A percentile compares a stretch with the other conserved stretches of the same genome.
Conservation (phyloP, 768 basidiomycete species). For the Infundibulicybe gibba region DNA sequence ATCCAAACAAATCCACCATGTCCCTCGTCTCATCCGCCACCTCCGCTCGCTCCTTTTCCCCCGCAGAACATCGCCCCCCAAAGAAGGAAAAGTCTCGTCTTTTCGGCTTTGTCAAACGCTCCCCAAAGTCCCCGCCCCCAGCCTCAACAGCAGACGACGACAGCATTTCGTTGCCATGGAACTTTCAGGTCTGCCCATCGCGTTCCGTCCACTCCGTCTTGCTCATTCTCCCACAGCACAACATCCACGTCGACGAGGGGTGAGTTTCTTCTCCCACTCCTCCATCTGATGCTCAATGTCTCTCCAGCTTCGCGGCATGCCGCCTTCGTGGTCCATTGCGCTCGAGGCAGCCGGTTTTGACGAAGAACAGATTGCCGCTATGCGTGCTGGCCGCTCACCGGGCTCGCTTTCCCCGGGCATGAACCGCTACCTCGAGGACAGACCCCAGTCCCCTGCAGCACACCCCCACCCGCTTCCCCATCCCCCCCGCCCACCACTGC, state of each 20-base stretch:
- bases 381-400: constrained; percentile 41
- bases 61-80: constrained; percentile 8
- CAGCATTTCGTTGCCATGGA: constrained; percentile 67
- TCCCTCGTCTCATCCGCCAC: constrained; percentile 33
- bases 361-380: constrained; percentile 64
- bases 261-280: constrained; percentile 25
- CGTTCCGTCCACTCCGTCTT: constrained; percentile 1
- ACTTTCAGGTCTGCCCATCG: constrained; percentile 56
- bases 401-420: constrained; percentile 31
- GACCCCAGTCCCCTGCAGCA: constrained; percentile 30
- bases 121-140: constrained; percentile 20
- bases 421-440: constrained; percentile 25
- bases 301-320: constrained; percentile 52
- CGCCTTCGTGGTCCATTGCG: constrained; percentile 69
- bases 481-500: constrained; percentile 8
- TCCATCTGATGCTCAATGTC: not conserved
- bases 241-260: constrained; percentile 79
- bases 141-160: constrained; percentile 43
- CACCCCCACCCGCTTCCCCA: constrained; percentile 9
- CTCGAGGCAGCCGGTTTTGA: constrained; percentile 59
- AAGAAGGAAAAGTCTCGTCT: constrained; percentile 34
- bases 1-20: constrained; percentile 27
- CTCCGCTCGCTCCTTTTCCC: constrained; percentile 20
- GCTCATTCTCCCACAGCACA: constrained; percentile 43
- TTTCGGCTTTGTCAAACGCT: constrained; percentile 38